Conservation (phyloP, 2,329 filamentous ascomycete species). For the Neurospora sp. region DNA sequence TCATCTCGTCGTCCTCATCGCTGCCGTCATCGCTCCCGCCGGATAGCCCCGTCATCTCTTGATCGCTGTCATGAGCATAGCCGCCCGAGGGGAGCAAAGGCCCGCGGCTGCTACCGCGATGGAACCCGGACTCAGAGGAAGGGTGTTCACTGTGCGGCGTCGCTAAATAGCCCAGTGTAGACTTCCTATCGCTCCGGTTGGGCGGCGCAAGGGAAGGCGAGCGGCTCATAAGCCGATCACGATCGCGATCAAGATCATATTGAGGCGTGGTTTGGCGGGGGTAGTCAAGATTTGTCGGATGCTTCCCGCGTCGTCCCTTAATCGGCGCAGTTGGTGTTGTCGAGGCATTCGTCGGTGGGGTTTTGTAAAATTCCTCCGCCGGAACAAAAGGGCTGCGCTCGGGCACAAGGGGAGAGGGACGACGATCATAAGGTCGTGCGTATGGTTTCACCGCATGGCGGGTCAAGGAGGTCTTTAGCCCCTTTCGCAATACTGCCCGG, state of each 20-base stretch:
- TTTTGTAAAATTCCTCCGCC: neutral
- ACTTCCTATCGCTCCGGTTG: constrained; percentile 26
- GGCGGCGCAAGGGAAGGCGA: constrained; percentile 22
- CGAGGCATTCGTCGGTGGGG: constrained; percentile 6
- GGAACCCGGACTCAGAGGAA: constrained; percentile 27
- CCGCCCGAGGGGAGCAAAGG: constrained; percentile 15
- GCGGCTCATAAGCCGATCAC: constrained; percentile 15
- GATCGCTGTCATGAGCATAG: constrained; percentile 23
- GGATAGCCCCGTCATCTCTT: constrained; percentile 11
- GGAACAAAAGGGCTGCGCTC: constrained; percentile 22
- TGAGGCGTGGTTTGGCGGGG: constrained; percentile 41
- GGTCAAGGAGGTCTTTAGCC: constrained; percentile 29
- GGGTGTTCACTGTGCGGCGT: constrained; percentile 60
- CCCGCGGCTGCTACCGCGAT: constrained; percentile 17
- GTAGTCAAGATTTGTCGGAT: constrained; percentile 16
- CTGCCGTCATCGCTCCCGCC: constrained; percentile 18
- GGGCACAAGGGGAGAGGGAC: constrained; percentile 27
- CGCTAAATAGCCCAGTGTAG: constrained; percentile 60
- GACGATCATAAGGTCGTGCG: constrained; percentile 22
- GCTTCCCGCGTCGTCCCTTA: constrained; percentile 49
- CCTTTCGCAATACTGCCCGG: constrained; percentile 20
- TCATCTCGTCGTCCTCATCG: constrained; percentile 23
- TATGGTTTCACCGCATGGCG: neutral
- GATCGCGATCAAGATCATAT: constrained; percentile 14
- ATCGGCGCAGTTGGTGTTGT: constrained; percentile 24